These are phyloP conservation scores for Cercospora berteroae DNA, from an alignment of 2,329 filamentous ascomycete species.

Conservation along the genomic window DNA sequence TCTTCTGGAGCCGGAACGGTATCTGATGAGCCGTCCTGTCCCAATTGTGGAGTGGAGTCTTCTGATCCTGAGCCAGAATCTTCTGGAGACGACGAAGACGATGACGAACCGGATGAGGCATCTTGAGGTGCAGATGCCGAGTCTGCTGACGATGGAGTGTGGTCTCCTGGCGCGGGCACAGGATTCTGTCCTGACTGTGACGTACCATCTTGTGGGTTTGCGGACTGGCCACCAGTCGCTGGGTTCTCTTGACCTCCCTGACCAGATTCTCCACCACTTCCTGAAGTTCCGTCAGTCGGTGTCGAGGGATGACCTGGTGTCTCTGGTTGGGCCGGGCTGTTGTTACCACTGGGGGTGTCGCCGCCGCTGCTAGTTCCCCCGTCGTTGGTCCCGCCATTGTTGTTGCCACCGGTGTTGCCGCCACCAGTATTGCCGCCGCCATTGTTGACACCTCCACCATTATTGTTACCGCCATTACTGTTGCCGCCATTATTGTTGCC, in stretches of 20 bases:
- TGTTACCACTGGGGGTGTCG: neutral
- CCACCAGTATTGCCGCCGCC: neutral
- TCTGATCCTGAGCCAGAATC: neutral
- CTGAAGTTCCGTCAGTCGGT: neutral
- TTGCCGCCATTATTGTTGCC: neutral
- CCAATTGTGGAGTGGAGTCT: neutral
- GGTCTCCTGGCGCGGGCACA: neutral
- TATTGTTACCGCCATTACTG: neutral
- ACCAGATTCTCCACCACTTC: neutral
- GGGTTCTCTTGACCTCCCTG: neutral
- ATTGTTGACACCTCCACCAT: neutral
- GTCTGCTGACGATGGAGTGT: neutral
- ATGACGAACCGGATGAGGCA: neutral
- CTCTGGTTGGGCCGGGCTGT: neutral
- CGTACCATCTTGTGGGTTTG: neutral
- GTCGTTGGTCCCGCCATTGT: neutral
- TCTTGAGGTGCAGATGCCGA: neutral
- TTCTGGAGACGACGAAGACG: neutral
- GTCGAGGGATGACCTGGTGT: neutral
- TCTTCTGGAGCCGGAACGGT: neutral
- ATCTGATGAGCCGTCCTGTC: neutral
- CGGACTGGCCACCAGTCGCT: neutral
- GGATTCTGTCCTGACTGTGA: neutral
- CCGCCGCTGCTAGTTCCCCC: neutral
- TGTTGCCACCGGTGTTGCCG: neutral